Base-by-base conservation (phyloP, 1,284 basidiomycete genomes). In the Trametes polyzona region DNA sequence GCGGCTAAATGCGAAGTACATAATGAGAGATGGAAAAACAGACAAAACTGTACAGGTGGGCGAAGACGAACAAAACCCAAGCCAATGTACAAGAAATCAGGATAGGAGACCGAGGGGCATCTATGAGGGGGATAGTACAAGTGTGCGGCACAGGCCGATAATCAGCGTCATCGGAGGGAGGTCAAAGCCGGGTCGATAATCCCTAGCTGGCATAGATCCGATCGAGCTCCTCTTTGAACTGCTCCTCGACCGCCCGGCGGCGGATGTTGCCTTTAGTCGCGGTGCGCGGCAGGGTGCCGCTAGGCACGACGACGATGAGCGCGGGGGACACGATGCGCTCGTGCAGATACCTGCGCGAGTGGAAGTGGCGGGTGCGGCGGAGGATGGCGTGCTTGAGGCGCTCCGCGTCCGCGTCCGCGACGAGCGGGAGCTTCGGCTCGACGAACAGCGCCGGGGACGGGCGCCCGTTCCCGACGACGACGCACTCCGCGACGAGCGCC, bases 241-340 rank as follows among this genome's bases (percentile, higher is more conserved):
- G 62, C 53, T 83, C 83, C 69, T 88, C 86, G 21, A 88, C 85
- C 10, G 83, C 84, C 57, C 75, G 77, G 54, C 86, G 80, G 47
- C 87, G 80, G 58, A 88, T 83, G 62, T 88, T 88, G 16, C 86
- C 87, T 70, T 88, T 88, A 14, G 86, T 87, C n/a, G 78, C 80
- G 0, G 87, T 88, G 55, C 87, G 76, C 35, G 87, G 87, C 35
- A 89, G 75, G 1, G 83, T 78, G 37, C 79, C 78, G 36, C 73
- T 69, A n/a, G 81, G 74, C 4, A 87, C 85, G 35, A 89, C 71
- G 47, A 88, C 70, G 58, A 88, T 78, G 72, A 83, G 74, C 41
- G 79, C 74, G 3, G 78, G 64, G 10, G 75, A 77, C 3, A 76
- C 78, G 71, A 88, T 84, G 17, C 83, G 83, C 66, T 88, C 86